Percentiles rank a stretch among this genome's conserved stretches.
Conservation (phyloP, 75 land plant species). For the Selaginella tamariscina region DNA sequence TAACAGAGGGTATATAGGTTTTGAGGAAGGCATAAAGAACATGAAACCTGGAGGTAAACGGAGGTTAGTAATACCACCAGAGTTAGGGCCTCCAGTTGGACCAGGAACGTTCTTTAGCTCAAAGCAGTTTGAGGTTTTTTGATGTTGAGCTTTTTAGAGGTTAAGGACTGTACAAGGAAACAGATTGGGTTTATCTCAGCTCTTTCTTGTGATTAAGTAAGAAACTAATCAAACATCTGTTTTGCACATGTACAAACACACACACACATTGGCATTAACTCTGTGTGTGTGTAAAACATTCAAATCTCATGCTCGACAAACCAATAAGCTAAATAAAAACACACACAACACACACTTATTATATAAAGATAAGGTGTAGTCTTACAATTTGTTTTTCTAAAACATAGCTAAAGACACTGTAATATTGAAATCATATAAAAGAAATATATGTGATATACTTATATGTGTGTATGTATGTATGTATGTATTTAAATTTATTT, state of each 20-base stretch:
- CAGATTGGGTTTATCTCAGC: conserved; percentile 81
- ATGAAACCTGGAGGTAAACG: conserved; percentile 93
- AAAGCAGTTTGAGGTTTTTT: conserved; percentile 93
- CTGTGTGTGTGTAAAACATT: no score
- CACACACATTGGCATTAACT: no score
- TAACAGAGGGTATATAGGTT: conserved; percentile 59
- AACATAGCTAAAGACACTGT: no score
- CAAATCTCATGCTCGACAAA: no score
- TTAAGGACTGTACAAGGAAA: conserved; percentile 60
- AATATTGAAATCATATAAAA: no score
- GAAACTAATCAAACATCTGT: neutral
- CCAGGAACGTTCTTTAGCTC: conserved; percentile 96
- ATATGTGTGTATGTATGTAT: no score
- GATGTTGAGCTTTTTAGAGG: conserved; percentile 69
- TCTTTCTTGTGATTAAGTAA: conserved; percentile 52
- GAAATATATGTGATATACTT: no score
- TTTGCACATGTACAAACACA: neutral
- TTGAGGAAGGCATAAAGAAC: conserved; percentile 77
- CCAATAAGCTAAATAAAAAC: no score
- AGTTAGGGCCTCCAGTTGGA: conserved; percentile 98
- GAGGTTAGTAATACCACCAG: conserved; percentile 88
- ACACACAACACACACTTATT: no score
- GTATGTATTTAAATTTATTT: no score
- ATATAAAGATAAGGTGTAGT: no score
- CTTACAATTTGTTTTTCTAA: no score